Percentiles rank a stretch among this genome's conserved stretches.
phyloP scores from a whole-genome alignment of 1,139 yeast species.

The Geotrichum reessii region DNA sequence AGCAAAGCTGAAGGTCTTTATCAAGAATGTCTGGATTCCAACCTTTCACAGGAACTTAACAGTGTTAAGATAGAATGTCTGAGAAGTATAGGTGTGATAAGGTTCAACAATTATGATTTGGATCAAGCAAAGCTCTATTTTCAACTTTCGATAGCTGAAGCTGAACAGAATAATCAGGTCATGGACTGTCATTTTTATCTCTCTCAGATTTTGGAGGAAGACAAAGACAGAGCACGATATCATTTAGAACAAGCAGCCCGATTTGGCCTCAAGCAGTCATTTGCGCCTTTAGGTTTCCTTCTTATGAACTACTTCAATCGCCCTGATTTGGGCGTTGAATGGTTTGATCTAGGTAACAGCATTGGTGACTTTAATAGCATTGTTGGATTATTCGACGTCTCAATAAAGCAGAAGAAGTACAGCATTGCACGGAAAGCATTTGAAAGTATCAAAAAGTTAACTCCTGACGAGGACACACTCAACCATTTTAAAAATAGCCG shows the following conservation, averaged over 20 bases:
- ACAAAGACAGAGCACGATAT: slow-evolving; percentile 44
- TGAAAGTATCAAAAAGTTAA: slow-evolving; percentile 7
- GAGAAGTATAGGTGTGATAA: slow-evolving; percentile 61
- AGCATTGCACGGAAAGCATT: slow-evolving; percentile 3
- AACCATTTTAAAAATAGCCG: slow-evolving; percentile 11
- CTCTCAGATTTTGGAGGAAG: slow-evolving; percentile 53
- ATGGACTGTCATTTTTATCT: slow-evolving; percentile 70
- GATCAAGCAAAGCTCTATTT: slow-evolving; percentile 51
- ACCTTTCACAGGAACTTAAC: slow-evolving; percentile 39
- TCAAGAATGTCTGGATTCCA: slow-evolving; percentile 45
- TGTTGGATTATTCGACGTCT: slow-evolving; percentile 68
- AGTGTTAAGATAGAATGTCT: slow-evolving; percentile 53
- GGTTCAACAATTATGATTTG: slow-evolving; percentile 51
- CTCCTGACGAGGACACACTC: slow-evolving; percentile 10
- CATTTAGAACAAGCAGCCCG: slow-evolving; percentile 74
- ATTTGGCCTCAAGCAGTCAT: slow-evolving; percentile 70
- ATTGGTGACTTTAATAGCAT: slow-evolving; percentile 53
- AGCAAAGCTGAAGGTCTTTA: slow-evolving; percentile 47
- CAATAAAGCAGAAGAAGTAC: slow-evolving; percentile 3
- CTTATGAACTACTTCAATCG: slow-evolving; percentile 46
- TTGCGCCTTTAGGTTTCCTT: slow-evolving; percentile 69
- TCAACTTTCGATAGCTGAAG: slow-evolving; percentile 46
- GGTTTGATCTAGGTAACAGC: slow-evolving; percentile 81
- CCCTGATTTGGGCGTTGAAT: slow-evolving; percentile 59
- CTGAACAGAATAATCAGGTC: slow-evolving; percentile 37